These are phyloP conservation scores for Erysimum cheiranthoides DNA, from an alignment of 345 rosid genomes.

Conservation along the genomic window DNA sequence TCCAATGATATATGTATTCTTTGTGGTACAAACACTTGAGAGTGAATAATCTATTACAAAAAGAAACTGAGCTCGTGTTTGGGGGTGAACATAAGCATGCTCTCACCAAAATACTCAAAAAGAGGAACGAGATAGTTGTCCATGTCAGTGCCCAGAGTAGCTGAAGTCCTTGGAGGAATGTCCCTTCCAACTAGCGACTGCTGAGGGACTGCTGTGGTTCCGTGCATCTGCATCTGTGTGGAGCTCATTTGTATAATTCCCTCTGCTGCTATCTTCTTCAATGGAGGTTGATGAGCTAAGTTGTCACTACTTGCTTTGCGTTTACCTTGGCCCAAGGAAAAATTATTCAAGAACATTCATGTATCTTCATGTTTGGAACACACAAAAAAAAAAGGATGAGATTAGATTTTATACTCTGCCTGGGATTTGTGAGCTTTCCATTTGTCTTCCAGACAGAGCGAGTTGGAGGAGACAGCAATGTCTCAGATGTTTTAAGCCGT, in stretches of 20 bases:
- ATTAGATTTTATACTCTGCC: conserved; percentile 53
- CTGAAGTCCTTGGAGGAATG: conserved; percentile 50
- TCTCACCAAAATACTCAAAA: conserved; percentile 68
- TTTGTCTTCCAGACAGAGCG: conserved; percentile 58
- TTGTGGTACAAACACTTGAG: conserved; percentile 6
- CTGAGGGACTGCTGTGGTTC: conserved; percentile 49
- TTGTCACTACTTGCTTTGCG: conserved; percentile 74
- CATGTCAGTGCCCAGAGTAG: conserved; percentile 53
- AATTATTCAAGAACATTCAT: background rate
- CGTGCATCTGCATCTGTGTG: conserved; percentile 60
- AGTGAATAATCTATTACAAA: conserved; percentile 48
- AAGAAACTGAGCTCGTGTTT: conserved; percentile 70
- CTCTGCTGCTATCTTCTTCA: conserved; percentile 64
- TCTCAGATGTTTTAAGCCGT: conserved; percentile 61
- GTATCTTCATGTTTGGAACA: conserved; percentile 3
- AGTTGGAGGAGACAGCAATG: conserved; percentile 58
- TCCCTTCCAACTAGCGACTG: conserved; percentile 49
- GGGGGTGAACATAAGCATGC: conserved; percentile 68
- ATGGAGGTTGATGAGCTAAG: conserved; percentile 67
- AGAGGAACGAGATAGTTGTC: conserved; percentile 66
- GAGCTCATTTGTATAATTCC: conserved; percentile 63
- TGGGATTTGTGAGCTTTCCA: conserved; percentile 45
- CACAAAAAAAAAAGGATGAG: conserved; percentile 11
- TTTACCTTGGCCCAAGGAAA: conserved; percentile 59
- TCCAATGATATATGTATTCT: conserved; percentile 1